Evolutionary conservation across 495 filamentous ascomycete species (phyloP).

Genomic region (Aspergillus heteromorphus): DNA sequence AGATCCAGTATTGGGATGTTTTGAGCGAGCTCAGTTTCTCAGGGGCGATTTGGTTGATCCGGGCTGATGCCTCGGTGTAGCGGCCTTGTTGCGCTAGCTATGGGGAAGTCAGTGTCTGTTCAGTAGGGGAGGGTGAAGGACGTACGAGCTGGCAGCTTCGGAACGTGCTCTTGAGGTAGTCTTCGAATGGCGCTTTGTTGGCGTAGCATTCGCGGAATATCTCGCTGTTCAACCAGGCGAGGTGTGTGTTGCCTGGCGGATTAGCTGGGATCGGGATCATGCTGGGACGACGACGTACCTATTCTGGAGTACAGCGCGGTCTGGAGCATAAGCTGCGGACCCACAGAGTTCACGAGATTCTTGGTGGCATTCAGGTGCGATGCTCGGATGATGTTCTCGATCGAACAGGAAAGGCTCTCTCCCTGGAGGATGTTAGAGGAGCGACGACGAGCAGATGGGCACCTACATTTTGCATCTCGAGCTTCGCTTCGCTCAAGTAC

Average conservation of each 20-base stretch:
- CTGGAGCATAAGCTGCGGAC: conserved; percentile 64
- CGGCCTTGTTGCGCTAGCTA: conserved; percentile 60
- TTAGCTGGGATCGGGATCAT: conserved; percentile 15
- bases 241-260: conserved; percentile 46
- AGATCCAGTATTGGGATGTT: conserved; percentile 72
- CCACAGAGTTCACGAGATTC: conserved; percentile 65
- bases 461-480: conserved; percentile 58
- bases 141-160: conserved; percentile 52
- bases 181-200: conserved; percentile 61
- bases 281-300: conserved; percentile 39
- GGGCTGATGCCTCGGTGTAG: conserved; percentile 63
- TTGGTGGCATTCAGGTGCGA: conserved; percentile 77
- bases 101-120: conserved; percentile 6
- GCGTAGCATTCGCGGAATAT: conserved; percentile 72
- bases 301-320: conserved; percentile 72
- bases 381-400: conserved; percentile 74
- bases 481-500: conserved; percentile 79
- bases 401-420: conserved; percentile 68
- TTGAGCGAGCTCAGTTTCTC: conserved; percentile 70
- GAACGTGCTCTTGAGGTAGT: conserved; percentile 65
- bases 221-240: conserved; percentile 66
- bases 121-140: neutral
- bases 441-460: neutral
- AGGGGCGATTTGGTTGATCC: conserved; percentile 60
- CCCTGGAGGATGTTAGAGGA: conserved; percentile 46